Percentiles rank a stretch among this genome's conserved stretches.
These are phyloP conservation scores for Populus hybrid DNA, from an alignment of 441 rosid species.

Conservation along the genomic window DNA sequence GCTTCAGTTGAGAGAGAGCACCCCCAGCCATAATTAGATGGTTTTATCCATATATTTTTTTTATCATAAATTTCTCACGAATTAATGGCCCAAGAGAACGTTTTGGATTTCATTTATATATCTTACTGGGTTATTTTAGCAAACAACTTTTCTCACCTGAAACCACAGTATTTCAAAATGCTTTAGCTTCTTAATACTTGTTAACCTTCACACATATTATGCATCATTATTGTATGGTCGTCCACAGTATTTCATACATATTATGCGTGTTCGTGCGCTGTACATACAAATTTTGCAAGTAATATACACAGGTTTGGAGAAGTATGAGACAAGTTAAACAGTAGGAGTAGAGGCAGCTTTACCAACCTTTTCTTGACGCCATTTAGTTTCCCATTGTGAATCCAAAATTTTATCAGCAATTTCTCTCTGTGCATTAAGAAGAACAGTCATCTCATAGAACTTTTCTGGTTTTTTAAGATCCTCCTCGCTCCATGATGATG, in stretches of 20 bases:
- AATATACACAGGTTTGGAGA: not conserved
- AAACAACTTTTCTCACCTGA: not conserved
- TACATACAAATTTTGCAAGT: not conserved
- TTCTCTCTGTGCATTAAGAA: constrained; percentile 90
- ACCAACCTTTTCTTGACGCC: constrained; percentile 87
- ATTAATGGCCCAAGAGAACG: too few relatives aligned
- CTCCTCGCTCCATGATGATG: constrained; percentile 83
- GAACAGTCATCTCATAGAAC: constrained; percentile 83
- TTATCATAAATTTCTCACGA: too few relatives aligned
- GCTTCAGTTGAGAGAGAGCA: too few relatives aligned
- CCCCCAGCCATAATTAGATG: too few relatives aligned
- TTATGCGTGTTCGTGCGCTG: not conserved
- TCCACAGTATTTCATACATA: too few relatives aligned
- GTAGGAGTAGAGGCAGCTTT: not conserved
- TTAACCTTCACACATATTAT: not conserved
- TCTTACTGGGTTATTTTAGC: not conserved
- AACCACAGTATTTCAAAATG: not conserved
- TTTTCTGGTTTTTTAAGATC: constrained; percentile 75
- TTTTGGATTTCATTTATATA: too few relatives aligned
- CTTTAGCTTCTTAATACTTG: not conserved
- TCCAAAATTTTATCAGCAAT: constrained; percentile 80
- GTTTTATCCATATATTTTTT: too few relatives aligned
- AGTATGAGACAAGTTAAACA: not conserved
- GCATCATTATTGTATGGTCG: not conserved
- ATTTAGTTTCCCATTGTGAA: constrained; percentile 82